Base-by-base conservation (phyloP, 441 rosid genomes). In the Gossypium schwendimanii region DNA sequence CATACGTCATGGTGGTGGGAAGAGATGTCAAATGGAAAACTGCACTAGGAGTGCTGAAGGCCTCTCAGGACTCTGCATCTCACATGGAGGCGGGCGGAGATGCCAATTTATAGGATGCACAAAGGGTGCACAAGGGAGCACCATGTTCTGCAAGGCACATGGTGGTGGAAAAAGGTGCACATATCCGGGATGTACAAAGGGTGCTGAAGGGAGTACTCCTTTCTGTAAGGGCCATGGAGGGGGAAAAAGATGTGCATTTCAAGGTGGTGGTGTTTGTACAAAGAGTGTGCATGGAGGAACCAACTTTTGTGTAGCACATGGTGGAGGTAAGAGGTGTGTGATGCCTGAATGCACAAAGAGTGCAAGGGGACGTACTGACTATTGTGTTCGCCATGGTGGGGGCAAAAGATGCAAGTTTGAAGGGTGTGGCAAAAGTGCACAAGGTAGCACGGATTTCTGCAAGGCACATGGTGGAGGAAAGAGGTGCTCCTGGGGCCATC, bases 271-370 rank as follows among this genome's bases (percentile, higher is more conserved):
- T 23, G 78, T 84, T 41, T 94, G 99, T 71, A 71, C 96, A 2
- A 94, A 94, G 91, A 94, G 99, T 79, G 99, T 94, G 53, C 99
- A 94, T 50, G 99, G 99, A 41, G 99, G 99, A 64, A 94, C 99
- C 4, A 91, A 92, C 76, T 94, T 92, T 85, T 94, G 99, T 39
- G 99, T 94, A 3, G 97, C 98, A 0, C 99, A 94, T 45, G 99
- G 99, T 0, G 99, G 99, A 64, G 99, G 99, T 8, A 94, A 94
- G 84, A 84, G 99, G 76, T 94, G 99, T 77, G 91, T 93, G 17
- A 81, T 88, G 72, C 80, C 94, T 9, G 97, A 83, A 62, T 94
- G 99, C 80, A 91, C 97, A 8, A 94, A 90, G 86, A 92, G 99
- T 81, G 99, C 99, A 0, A 91, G 99, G 83, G 99, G 99, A 44